Percentiles rank a stretch among this genome's conserved stretches.
Evolutionary conservation across 345 rosid genomes (phyloP).

Genomic region (Reutealis trisperma): DNA sequence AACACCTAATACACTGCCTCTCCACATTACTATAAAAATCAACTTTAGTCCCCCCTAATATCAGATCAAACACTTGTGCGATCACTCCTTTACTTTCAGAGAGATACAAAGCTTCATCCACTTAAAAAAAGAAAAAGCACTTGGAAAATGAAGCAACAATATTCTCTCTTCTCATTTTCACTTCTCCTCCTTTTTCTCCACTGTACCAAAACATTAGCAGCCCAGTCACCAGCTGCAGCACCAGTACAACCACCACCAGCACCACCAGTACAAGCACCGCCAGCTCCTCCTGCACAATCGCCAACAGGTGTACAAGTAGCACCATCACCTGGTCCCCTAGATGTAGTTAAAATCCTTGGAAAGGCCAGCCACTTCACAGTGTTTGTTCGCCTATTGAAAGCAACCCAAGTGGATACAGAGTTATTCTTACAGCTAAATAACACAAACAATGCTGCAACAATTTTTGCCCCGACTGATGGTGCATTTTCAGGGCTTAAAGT

Average conservation of each 20-base stretch:
- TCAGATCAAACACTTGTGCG: neutral
- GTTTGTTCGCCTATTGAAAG: conserved; percentile 17
- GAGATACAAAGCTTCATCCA: neutral
- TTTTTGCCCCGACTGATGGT: conserved; percentile 20
- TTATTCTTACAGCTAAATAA: conserved; percentile 14
- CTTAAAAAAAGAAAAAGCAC: neutral
- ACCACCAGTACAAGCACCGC: neutral
- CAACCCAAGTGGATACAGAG: conserved; percentile 21
- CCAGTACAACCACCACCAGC: neutral
- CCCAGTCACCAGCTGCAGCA: conserved; percentile 17
- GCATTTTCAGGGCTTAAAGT: conserved; percentile 23
- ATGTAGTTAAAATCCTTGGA: conserved; percentile 8
- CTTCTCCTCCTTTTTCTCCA: conserved; percentile 11
- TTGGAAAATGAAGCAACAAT: conserved; percentile 1
- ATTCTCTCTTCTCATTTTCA: neutral
- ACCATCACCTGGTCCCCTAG: neutral
- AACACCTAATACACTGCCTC: neutral
- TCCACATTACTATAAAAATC: neutral
- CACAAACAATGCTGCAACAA: conserved; percentile 19
- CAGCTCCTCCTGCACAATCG: neutral
- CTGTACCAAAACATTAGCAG: neutral
- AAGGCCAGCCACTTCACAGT: conserved; percentile 16
- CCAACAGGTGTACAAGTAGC: neutral
- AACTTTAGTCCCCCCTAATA: neutral
- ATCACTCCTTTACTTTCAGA: neutral